Base-by-base conservation (phyloP, 495 filamentous ascomycete species). In the Saxophila tyrrhenica region DNA sequence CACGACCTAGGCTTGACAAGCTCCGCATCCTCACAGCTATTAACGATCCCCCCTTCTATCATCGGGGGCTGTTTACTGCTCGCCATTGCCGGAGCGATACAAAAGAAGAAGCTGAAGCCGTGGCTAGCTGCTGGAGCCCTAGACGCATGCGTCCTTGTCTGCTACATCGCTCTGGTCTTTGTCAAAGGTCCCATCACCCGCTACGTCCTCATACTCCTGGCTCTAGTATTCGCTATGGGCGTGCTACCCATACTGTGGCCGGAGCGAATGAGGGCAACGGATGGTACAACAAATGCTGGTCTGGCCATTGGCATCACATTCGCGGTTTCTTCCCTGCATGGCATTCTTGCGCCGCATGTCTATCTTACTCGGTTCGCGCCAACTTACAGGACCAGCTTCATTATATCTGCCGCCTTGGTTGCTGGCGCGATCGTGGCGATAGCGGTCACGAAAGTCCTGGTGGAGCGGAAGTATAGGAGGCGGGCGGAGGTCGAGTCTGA, bases 331-430 rank as follows among this genome's bases (percentile, higher is more conserved):
- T 38, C 43, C 3, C 16, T 39, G 25, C 13, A 25, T 15, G 42
- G 42, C 42, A 39, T 54, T 17, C 20, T 48, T n/a, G 41, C 41
- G 9, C 52, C 52, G 16, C 52, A 54, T 15, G 25, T 48, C n/a
- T 54, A 48, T 43, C 24, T 20, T 5, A 16, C 16, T 5, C 42
- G 52, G 2, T 54, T 38, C 21, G 32, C 41, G 3, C 52, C 52
- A 35, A 17, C 8, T n/a, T 54, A 54, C 25, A 11, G 38, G 16
- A 25, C 21, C 15, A 54, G 52, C 42, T 54, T 35, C 25, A n/a
- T 25, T 3, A 29, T 54, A 1, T 47, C 52, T 15, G n/a, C 39
- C 10, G 52, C 41, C 7, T n/a, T 54, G 10, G 25, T 54, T 17
- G 41, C 19, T 16, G 25, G 16, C 3, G n/a, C 42, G 11, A 25